These are phyloP conservation scores for Pochonia chlamydosporia DNA, from an alignment of 2,329 filamentous ascomycete species.

Conservation along the genomic window DNA sequence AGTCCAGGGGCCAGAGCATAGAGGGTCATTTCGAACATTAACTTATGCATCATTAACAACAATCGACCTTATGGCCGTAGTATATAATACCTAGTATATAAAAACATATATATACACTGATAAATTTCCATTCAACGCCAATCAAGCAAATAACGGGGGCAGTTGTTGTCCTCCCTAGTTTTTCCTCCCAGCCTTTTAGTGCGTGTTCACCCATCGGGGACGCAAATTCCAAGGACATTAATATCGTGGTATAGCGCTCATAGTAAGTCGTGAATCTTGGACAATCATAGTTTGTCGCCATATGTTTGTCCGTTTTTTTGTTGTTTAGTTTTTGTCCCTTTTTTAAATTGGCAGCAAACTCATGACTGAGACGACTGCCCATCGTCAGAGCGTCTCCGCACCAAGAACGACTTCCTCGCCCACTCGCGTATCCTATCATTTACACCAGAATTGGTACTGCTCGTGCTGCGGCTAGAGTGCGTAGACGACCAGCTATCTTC, in stretches of 20 bases:
- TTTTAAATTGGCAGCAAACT: not conserved
- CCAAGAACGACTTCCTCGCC: constrained; percentile 26
- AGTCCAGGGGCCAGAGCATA: not conserved
- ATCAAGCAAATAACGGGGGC: not conserved
- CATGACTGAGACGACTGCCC: not conserved
- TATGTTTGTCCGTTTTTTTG: not conserved
- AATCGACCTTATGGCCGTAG: not conserved
- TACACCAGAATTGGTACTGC: constrained; percentile 11
- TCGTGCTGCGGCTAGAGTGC: constrained; percentile 20
- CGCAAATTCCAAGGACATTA: not conserved
- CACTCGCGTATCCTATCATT: constrained; percentile 27
- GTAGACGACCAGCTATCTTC: constrained; percentile 22
- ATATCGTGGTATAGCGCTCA: constrained; percentile 1
- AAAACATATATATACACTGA: not conserved
- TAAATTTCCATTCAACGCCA: not conserved
- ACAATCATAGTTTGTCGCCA: not conserved
- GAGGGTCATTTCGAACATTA: not conserved
- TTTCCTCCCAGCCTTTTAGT: not conserved
- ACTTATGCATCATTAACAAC: not conserved
- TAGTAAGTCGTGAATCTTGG: not conserved
- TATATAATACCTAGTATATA: not conserved
- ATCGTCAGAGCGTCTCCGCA: constrained; percentile 13
- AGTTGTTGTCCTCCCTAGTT: not conserved
- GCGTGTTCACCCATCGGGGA: not conserved
- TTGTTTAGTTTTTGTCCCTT: not conserved